Conservation (phyloP, 2,329 filamentous ascomycete species). For the Lasiodiplodia sp. region DNA sequence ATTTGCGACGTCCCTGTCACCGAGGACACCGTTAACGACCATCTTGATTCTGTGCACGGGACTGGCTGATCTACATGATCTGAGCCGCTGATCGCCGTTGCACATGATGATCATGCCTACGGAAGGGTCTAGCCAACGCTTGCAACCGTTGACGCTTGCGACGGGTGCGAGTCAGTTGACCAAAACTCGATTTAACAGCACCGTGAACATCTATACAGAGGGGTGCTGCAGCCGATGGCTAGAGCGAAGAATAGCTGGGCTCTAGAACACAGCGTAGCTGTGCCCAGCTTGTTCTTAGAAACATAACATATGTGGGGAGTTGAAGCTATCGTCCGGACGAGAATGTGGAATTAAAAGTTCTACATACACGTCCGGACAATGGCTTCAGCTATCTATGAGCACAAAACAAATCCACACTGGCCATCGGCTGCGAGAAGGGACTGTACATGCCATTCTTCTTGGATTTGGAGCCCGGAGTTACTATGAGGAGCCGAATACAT, state of each 20-base stretch:
- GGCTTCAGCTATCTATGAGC: no score
- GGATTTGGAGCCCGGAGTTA: background rate
- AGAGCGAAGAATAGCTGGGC: no score
- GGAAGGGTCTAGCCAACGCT: background rate
- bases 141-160: constrained; percentile 5
- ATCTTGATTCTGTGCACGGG: constrained; percentile 43
- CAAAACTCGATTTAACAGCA: background rate
- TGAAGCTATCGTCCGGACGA: no score
- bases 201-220: no score
- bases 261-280: no score
- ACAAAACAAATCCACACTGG: no score
- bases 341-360: no score
- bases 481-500: background rate
- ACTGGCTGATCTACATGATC: constrained; percentile 25
- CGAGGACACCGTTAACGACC: constrained; percentile 48
- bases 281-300: no score
- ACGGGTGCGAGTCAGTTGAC: background rate
- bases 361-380: no score
- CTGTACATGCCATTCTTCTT: background rate
- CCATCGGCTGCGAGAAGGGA: no score
- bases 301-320: no score
- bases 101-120: constrained; percentile 18
- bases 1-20: constrained; percentile 45
- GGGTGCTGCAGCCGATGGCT: no score
- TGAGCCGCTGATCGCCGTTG: constrained; percentile 19